A percentile compares a stretch with the other conserved stretches of the same genome.
Evolutionary conservation across 305 asterid species (phyloP).

Genomic region (Salvia sclarea): DNA sequence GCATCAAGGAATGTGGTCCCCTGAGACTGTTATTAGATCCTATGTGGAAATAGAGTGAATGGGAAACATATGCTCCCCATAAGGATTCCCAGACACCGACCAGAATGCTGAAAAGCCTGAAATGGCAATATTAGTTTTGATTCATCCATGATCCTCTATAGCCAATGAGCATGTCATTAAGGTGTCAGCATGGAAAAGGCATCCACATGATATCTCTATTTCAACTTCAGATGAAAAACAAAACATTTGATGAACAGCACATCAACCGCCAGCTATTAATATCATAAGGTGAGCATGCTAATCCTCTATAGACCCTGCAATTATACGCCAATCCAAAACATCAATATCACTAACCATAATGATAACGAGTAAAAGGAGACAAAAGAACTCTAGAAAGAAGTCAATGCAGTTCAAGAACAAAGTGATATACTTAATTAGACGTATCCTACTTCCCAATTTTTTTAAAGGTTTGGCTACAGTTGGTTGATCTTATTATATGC

Average conservation of each 20-base stretch:
- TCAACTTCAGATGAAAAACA: slow-evolving; percentile 94
- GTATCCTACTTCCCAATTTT: slow-evolving; percentile 36
- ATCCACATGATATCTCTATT: slow-evolving; percentile 69
- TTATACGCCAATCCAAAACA: slow-evolving; percentile 93
- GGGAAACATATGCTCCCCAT: slow-evolving; percentile 35
- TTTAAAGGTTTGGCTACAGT: slow-evolving; percentile 26
- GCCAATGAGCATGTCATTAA: slow-evolving; percentile 63
- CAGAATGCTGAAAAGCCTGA: slow-evolving; percentile 38
- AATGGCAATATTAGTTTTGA: slow-evolving; percentile 43
- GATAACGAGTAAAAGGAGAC: slow-evolving; percentile 45
- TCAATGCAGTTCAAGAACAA: slow-evolving; percentile 39
- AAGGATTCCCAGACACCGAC: slow-evolving; percentile 40
- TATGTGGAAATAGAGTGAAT: slow-evolving; percentile 39
- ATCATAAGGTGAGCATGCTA: slow-evolving; percentile 96
- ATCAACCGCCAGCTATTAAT: slow-evolving; percentile 99
- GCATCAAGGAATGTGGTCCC: slow-evolving; percentile 29
- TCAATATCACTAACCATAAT: slow-evolving; percentile 71
- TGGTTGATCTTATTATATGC: slow-evolving; percentile 24
- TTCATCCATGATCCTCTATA: slow-evolving; percentile 61
- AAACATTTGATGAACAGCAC: slow-evolving; percentile 97
- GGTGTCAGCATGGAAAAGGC: slow-evolving; percentile 81
- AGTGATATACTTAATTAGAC: slow-evolving; percentile 36
- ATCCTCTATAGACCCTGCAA: slow-evolving; percentile 99
- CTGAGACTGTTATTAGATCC: slow-evolving; percentile 39
- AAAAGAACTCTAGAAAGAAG: slow-evolving; percentile 25